Conservation (phyloP, 164 flowering plant species). For the Vitis amurensis region DNA sequence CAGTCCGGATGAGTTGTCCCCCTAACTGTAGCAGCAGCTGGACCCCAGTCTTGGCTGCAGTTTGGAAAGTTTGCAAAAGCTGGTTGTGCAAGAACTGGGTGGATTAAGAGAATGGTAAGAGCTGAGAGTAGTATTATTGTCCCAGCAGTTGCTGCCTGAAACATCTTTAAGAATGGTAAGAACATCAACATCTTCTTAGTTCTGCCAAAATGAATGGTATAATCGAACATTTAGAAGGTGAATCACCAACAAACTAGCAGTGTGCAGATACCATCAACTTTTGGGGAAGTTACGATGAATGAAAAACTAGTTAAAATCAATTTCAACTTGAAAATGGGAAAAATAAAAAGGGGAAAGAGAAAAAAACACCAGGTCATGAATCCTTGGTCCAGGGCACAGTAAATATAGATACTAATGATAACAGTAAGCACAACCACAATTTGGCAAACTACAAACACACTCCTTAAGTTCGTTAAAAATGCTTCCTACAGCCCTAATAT, state of each 20-base stretch:
- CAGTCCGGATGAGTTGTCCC: slow-evolving; percentile 49
- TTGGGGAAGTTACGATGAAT: background rate
- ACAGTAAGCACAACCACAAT: too few species aligned
- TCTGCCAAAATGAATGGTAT: background rate
- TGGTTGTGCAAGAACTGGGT: slow-evolving; percentile 59
- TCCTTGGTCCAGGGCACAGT: too few species aligned
- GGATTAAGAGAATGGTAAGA: slow-evolving; percentile 38
- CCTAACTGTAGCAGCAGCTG: slow-evolving; percentile 56
- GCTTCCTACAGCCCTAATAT: too few species aligned
- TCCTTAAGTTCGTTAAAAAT: too few species aligned
- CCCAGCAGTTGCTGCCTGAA: slow-evolving; percentile 56
- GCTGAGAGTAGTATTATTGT: slow-evolving; percentile 60
- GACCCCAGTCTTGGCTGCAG: slow-evolving; percentile 56
- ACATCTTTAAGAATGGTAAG: background rate
- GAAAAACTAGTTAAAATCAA: too few species aligned
- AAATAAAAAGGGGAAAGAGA: too few species aligned
- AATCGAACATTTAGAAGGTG: background rate
- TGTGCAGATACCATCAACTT: background rate
- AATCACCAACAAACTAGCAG: background rate
- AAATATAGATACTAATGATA: too few species aligned
- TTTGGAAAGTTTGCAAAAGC: slow-evolving; percentile 78
- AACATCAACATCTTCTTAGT: background rate
- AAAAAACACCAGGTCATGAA: too few species aligned
- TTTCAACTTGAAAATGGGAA: too few species aligned
- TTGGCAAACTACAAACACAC: too few species aligned